These are phyloP conservation scores for Scenedesmus sp. DNA, from an alignment of 163 green algal species.

Conservation along the genomic window DNA sequence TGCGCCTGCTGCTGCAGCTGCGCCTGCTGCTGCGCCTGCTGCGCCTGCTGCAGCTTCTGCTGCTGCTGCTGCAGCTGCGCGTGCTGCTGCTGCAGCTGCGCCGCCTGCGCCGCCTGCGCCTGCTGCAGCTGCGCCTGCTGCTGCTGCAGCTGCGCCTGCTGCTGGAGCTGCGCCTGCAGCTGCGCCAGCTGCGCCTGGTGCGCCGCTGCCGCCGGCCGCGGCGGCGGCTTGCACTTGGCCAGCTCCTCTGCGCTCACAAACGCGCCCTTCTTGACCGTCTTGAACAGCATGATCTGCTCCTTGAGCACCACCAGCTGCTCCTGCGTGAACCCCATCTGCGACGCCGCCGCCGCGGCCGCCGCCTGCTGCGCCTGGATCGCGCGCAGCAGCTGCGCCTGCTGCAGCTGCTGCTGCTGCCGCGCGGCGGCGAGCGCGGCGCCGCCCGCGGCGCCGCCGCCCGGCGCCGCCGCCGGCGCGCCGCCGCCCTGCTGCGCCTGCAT, in stretches of 20 bases:
- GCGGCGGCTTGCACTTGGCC: conserved; percentile 15
- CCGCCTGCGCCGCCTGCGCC: not conserved
- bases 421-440: not conserved
- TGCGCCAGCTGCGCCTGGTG: not conserved
- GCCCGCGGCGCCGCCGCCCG: not conserved
- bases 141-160: not conserved
- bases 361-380: conserved; percentile 13
- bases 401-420: conserved; percentile 6
- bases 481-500: conserved; percentile 14
- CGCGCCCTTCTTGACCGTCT: conserved; percentile 41
- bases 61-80: not conserved
- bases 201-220: not conserved
- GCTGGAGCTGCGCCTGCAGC: not conserved
- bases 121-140: not conserved
- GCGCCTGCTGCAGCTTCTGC: conserved; percentile 16
- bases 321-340: conserved; percentile 63
- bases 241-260: conserved; percentile 9
- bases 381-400: conserved; percentile 12
- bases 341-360: not conserved
- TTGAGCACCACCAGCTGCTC: conserved; percentile 73
- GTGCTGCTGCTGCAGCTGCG: not conserved
- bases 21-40: not conserved
- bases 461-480: not conserved
- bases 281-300: conserved; percentile 80
- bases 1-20: not conserved